phyloP scores from a whole-genome alignment of 345 rosid species.

The Gynandropsis gynandra region DNA sequence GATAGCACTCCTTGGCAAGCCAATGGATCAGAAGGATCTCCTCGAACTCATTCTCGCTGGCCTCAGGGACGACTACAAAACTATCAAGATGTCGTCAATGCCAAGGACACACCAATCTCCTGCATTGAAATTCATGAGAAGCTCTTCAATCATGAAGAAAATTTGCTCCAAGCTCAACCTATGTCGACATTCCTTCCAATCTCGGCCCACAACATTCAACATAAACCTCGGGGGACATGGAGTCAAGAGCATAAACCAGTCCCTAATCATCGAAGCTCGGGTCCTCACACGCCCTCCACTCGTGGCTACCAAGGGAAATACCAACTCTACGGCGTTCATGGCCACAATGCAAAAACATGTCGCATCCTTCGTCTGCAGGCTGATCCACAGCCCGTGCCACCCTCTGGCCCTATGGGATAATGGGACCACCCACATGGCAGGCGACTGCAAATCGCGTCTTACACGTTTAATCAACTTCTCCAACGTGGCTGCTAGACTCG shows the following conservation, averaged over 20 bases:
- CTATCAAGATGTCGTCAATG: neutral
- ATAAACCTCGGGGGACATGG: too few relatives aligned
- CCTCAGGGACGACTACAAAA: neutral
- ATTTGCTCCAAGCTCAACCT: neutral
- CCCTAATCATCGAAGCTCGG: too few relatives aligned
- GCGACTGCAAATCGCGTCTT: neutral
- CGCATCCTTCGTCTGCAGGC: neutral
- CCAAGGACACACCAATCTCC: neutral
- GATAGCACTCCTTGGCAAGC: slow-evolving; percentile 3
- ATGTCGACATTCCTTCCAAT: too few relatives aligned
- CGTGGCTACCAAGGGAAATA: neutral
- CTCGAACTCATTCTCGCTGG: neutral
- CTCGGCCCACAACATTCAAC: neutral
- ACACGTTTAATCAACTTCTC: neutral
- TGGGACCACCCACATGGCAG: neutral
- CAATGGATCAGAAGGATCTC: slow-evolving; percentile 3
- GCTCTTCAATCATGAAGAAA: neutral
- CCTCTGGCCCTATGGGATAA: too few relatives aligned
- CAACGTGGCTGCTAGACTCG: neutral
- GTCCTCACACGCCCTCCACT: too few relatives aligned
- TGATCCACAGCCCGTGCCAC: neutral
- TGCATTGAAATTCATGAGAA: slow-evolving; percentile 2
- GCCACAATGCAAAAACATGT: neutral
- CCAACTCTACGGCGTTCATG: slow-evolving; percentile 1
- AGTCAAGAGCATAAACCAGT: too few relatives aligned